Conservation (phyloP, 805 yeast genomes). For the Maudiozyma turicensis region DNA sequence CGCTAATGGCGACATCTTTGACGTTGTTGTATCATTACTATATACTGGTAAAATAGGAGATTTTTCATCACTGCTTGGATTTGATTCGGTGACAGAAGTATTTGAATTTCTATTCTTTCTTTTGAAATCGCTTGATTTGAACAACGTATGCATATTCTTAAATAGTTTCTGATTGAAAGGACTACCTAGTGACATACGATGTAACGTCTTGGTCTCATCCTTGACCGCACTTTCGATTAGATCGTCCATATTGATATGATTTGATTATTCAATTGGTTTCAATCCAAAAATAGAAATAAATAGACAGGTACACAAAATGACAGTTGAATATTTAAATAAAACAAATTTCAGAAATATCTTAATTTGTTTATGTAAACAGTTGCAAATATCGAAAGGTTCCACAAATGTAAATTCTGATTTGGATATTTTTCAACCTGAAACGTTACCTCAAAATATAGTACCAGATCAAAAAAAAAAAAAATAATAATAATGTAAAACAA, state of each 20-base stretch:
- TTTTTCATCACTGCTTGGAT: background rate
- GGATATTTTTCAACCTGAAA: background rate
- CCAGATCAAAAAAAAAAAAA: too few species aligned
- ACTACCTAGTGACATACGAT: slow-evolving; percentile 13
- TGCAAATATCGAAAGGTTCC: too few species aligned
- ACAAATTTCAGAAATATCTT: background rate
- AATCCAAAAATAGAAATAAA: too few species aligned
- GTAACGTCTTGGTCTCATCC: slow-evolving; percentile 3
- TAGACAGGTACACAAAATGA: too few species aligned
- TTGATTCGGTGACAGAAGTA: background rate
- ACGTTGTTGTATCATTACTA: background rate
- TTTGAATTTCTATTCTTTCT: background rate
- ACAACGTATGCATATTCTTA: slow-evolving; percentile 17
- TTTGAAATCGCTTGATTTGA: slow-evolving; percentile 6
- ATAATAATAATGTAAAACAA: too few species aligned
- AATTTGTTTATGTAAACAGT: too few species aligned
- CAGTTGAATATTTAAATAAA: background rate
- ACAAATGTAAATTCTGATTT: too few species aligned
- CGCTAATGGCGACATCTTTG: background rate
- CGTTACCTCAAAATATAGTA: background rate
- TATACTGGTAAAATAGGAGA: background rate
- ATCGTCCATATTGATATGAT: background rate
- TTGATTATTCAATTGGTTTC: background rate
- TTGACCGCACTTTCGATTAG: slow-evolving; percentile 1
- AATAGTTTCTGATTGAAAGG: slow-evolving; percentile 14